Percentiles rank a stretch among this genome's conserved stretches.
phyloP scores from a whole-genome alignment of 2,329 filamentous ascomycete genomes.

The Aspergillus felis region DNA sequence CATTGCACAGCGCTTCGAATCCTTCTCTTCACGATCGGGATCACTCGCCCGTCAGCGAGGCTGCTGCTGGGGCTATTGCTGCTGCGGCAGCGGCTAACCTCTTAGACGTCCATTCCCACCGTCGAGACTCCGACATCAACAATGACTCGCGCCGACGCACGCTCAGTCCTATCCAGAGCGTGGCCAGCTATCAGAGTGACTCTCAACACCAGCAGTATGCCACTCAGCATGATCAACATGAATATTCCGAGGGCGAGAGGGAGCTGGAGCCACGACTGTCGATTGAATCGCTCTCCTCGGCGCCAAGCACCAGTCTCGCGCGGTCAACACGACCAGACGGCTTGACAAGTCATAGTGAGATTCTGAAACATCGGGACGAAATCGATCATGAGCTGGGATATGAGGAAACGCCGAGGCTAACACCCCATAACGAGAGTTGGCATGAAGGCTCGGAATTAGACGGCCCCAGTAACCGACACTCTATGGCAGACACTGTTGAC shows the following conservation, averaged over 20 bases:
- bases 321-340: constrained; percentile 53
- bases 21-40: constrained; percentile 42
- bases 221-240: constrained; percentile 48
- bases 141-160: constrained; percentile 67
- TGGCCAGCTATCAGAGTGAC: constrained; percentile 77
- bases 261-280: constrained; percentile 49
- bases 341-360: constrained; percentile 47
- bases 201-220: constrained; percentile 61
- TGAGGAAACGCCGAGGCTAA: constrained; percentile 29
- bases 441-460: constrained; percentile 26
- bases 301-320: constrained; percentile 55
- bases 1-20: constrained; percentile 42
- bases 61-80: constrained; percentile 37
- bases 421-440: constrained; percentile 17
- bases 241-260: constrained; percentile 60
- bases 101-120: constrained; percentile 42
- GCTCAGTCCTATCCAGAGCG: constrained; percentile 86
- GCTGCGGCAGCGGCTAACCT: constrained; percentile 37
- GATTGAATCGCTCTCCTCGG: constrained; percentile 55
- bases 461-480: constrained; percentile 54
- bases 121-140: constrained; percentile 47
- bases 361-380: constrained; percentile 43
- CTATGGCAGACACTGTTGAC: constrained; percentile 46
- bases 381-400: constrained; percentile 36
- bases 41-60: constrained; percentile 26